Percentiles rank a stretch among this genome's conserved stretches.
Evolutionary conservation across 192 early-diverging fungal genomes (phyloP).

Genomic region (Umbelopsis sp.): DNA sequence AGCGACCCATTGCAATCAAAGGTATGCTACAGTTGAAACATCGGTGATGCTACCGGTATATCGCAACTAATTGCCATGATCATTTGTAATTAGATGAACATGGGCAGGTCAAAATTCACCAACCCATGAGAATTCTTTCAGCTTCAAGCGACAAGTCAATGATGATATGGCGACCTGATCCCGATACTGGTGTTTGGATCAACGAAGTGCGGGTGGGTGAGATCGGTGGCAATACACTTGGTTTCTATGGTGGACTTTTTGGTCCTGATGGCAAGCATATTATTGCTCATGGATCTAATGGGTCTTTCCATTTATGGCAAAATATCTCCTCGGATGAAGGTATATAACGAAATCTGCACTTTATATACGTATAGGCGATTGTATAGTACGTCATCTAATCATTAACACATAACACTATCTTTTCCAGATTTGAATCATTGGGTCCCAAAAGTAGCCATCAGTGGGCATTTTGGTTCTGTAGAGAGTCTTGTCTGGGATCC

Average conservation of each 20-base stretch:
- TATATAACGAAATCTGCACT: background rate
- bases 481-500: slow-evolving; percentile 86
- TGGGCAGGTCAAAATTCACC: slow-evolving; percentile 43
- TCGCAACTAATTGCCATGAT: background rate
- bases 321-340: slow-evolving; percentile 40
- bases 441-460: slow-evolving; percentile 69
- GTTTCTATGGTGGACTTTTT: slow-evolving; percentile 81
- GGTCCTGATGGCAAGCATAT: slow-evolving; percentile 65
- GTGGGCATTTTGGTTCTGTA: slow-evolving; percentile 84
- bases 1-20: slow-evolving; percentile 46
- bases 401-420: background rate
- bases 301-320: slow-evolving; percentile 86
- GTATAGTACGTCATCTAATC: slow-evolving; percentile 1
- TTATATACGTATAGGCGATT: too few species aligned
- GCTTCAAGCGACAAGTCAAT: slow-evolving; percentile 92
- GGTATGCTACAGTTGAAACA: slow-evolving; percentile 18
- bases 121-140: slow-evolving; percentile 75
- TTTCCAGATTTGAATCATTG: slow-evolving; percentile 55
- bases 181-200: slow-evolving; percentile 81
- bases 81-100: slow-evolving; percentile 23
- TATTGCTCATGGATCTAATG: slow-evolving; percentile 79
- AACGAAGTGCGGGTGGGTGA: slow-evolving; percentile 86
- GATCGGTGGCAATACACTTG: slow-evolving; percentile 79
- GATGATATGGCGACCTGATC: slow-evolving; percentile 88
- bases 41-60: too few species aligned